Evolutionary conservation across 2,329 filamentous ascomycete genomes (phyloP), one percentile per base, ranked within the genome.

Genomic region (Fusarium euwallaceae): DNA sequence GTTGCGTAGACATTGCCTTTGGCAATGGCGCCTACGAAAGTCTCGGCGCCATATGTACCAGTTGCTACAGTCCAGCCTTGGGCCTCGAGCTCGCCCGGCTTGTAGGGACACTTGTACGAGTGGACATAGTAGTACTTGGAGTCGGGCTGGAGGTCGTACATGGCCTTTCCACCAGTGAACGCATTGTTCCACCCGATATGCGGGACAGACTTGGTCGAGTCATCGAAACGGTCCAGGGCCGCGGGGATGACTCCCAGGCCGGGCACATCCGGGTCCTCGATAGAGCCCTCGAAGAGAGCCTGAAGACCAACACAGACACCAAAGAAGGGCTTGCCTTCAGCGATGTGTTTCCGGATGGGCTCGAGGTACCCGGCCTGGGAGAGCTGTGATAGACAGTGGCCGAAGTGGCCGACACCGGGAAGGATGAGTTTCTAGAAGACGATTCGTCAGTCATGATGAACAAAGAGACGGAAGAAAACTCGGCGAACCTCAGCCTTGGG

Each of bases 61-160:
- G 94, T 97, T 1, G 97, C 97, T n/a, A 98, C 93, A 10, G 91
- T 91, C 96, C 97, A 99, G 29, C 96, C 97, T 37, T 93, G 89
- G 65, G 87, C 87, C 83, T 98, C 95, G 14, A 98, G 87, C 74
- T 92, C 88, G 39, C 93, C 94, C 55, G 89, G 84, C 62, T 85
- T 84, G 82, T 98, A 98, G 4, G 92, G 92, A 29, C 91, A 92
- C 67, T 95, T 95, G 84, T 97, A 99, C 3, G 95, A 95, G 87
- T 99, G 97, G 66, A 99, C 96, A 81, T 99, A 99, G 86, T 99
- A 99, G 87, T 99, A 99, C 84, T 98, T 99, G 81, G 94, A 97
- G 63, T 89, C 88, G 1, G 94, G 92, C 32, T 90, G 87, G 64
- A 99, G 85, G 67, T 93, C 95, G 82, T 96, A 98, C 67, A 98